Evolutionary conservation across 2,329 filamentous ascomycete species (phyloP).

Genomic region (Mycosphaerella arachidis): DNA sequence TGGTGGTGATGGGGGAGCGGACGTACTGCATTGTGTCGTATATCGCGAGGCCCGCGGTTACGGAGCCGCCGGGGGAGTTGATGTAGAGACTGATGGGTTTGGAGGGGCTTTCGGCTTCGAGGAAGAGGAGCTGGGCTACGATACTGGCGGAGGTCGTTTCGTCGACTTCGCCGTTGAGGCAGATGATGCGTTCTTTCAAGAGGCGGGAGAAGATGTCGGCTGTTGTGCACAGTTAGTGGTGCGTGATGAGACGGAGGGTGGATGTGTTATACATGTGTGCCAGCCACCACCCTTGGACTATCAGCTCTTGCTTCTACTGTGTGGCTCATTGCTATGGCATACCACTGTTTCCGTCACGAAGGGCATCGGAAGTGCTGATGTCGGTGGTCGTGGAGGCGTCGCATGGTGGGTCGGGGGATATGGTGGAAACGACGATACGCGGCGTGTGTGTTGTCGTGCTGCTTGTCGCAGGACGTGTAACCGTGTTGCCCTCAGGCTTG

Average conservation of each 20-base stretch:
- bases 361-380: conserved; percentile 44
- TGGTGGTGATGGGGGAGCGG: conserved; percentile 83
- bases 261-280: conserved; percentile 41
- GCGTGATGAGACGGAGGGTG: not conserved
- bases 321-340: conserved; percentile 16
- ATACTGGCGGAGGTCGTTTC: conserved; percentile 88
- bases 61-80: conserved; percentile 89
- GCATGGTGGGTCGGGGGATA: conserved; percentile 23
- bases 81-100: conserved; percentile 98
- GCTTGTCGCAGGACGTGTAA: conserved; percentile 16
- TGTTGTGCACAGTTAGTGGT: conserved; percentile 11
- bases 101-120: conserved; percentile 91
- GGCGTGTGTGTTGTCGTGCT: conserved; percentile 7
- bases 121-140: conserved; percentile 92
- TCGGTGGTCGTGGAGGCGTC: conserved; percentile 26
- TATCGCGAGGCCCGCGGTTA: conserved; percentile 79
- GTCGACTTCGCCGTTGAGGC: conserved; percentile 86
- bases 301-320: conserved; percentile 27
- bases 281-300: conserved; percentile 44
- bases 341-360: conserved; percentile 50
- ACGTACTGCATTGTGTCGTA: conserved; percentile 99
- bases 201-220: conserved; percentile 46
- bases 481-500: conserved; percentile 24
- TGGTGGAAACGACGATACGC: conserved; percentile 20
- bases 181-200: conserved; percentile 80